phyloP scores from a whole-genome alignment of 2,329 filamentous ascomycete genomes.

The Fusarium globosum region DNA sequence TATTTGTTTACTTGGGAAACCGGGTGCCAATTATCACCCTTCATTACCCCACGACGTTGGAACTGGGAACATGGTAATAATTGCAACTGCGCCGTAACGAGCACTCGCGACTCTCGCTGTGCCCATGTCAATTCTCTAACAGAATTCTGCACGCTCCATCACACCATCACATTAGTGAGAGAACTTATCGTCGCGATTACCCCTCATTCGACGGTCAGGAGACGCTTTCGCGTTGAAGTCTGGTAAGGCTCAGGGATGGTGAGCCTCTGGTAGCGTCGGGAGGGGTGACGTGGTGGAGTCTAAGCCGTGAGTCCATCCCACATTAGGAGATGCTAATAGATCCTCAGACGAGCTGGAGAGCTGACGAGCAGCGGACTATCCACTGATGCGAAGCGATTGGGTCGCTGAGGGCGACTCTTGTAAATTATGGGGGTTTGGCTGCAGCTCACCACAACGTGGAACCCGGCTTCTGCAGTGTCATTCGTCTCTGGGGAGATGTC shows the following conservation, averaged over 20 bases:
- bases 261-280: constrained; percentile 18
- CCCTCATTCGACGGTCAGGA: constrained; percentile 44
- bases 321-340: constrained; percentile 37
- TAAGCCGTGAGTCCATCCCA: constrained; percentile 37
- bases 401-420: constrained; percentile 29
- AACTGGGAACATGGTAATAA: constrained; percentile 3
- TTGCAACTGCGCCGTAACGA: constrained; percentile 22
- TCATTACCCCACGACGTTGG: constrained; percentile 33
- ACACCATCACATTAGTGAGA: constrained; percentile 34
- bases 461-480: constrained; percentile 29
- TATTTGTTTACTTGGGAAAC: constrained; percentile 42
- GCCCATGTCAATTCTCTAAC: constrained; percentile 44
- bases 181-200: constrained; percentile 34
- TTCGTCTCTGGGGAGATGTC: constrained; percentile 39
- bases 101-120: constrained; percentile 6
- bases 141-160: constrained; percentile 43
- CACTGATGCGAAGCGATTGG: constrained; percentile 41
- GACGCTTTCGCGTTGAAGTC: constrained; percentile 28
- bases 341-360: constrained; percentile 28
- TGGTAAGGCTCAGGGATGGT: constrained; percentile 25
- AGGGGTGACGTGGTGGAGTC: constrained; percentile 44
- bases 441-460: constrained; percentile 35
- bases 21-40: constrained; percentile 26
- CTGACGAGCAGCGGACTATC: constrained; percentile 40
- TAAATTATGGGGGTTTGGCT: constrained; percentile 43